A percentile compares a stretch with the other conserved stretches of the same genome.
These are phyloP conservation scores for Pichia sp. DNA, from an alignment of 1,139 yeast genomes.

Conservation along the genomic window DNA sequence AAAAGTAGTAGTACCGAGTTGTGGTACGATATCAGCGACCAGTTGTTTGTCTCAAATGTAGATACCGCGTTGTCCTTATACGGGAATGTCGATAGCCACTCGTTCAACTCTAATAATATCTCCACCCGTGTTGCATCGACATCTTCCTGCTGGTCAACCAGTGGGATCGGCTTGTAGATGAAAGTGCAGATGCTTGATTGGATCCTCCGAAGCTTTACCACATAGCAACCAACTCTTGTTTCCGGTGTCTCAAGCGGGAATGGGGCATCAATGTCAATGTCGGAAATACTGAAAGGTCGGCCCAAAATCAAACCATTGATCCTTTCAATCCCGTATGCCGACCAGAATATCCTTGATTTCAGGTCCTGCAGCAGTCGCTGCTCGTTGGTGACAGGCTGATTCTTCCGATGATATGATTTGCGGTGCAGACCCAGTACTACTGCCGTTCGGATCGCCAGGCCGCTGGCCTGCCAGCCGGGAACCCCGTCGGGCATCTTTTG, in stretches of 20 bases:
- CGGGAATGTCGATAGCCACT: slow-evolving; percentile 34
- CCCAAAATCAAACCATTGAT: slow-evolving; percentile 28
- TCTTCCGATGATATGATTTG: slow-evolving; percentile 19
- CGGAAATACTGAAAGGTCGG: slow-evolving; percentile 28
- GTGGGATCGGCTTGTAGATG: slow-evolving; percentile 29
- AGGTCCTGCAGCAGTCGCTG: slow-evolving; percentile 15
- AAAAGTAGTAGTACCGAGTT: slow-evolving; percentile 31
- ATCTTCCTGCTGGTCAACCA: slow-evolving; percentile 23
- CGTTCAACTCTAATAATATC: slow-evolving; percentile 31
- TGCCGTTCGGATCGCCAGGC: slow-evolving; percentile 30
- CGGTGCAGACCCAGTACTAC: slow-evolving; percentile 31
- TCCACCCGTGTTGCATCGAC: slow-evolving; percentile 29
- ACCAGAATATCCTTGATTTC: slow-evolving; percentile 29
- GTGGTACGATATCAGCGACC: slow-evolving; percentile 33
- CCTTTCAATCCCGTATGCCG: slow-evolving; percentile 29
- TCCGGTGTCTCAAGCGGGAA: slow-evolving; percentile 23
- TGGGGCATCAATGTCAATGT: slow-evolving; percentile 29
- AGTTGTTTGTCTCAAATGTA: slow-evolving; percentile 30
- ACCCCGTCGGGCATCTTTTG: slow-evolving; percentile 33
- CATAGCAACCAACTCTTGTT: slow-evolving; percentile 31
- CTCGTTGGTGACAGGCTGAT: slow-evolving; percentile 5
- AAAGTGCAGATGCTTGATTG: slow-evolving; percentile 33
- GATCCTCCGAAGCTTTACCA: slow-evolving; percentile 34
- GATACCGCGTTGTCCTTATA: slow-evolving; percentile 24
- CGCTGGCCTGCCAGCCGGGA: slow-evolving; percentile 33